These are phyloP conservation scores for Colletotrichum kahawae DNA, from an alignment of 2,329 filamentous ascomycete genomes.

Conservation along the genomic window DNA sequence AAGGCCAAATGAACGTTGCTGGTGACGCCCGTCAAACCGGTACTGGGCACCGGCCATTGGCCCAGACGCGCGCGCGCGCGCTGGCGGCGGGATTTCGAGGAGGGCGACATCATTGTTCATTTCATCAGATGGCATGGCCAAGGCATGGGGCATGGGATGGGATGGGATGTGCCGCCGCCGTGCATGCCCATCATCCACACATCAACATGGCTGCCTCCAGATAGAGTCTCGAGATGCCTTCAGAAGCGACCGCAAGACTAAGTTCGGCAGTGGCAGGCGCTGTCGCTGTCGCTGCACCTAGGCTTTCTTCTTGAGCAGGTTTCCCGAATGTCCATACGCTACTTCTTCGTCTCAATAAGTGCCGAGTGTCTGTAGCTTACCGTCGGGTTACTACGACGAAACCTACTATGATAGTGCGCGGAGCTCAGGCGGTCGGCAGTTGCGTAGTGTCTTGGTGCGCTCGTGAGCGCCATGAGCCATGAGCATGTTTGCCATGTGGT, in stretches of 20 bases:
- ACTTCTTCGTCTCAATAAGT: background rate
- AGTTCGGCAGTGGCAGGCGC: background rate
- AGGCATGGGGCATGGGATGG: background rate
- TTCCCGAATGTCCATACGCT: background rate
- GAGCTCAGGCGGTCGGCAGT: constrained; percentile 6
- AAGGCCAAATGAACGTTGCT: background rate
- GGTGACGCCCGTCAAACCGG: constrained; percentile 13
- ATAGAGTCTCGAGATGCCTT: background rate
- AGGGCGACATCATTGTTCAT: background rate
- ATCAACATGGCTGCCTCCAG: background rate
- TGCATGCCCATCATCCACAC: background rate
- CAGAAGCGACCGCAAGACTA: background rate
- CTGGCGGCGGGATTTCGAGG: background rate
- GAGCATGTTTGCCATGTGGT: constrained; percentile 22
- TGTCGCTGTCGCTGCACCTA: background rate
- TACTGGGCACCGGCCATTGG: constrained; percentile 4
- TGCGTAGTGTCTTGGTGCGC: constrained; percentile 7
- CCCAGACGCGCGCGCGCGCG: background rate
- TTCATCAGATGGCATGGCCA: background rate
- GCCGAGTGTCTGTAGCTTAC: background rate
- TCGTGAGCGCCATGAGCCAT: constrained; percentile 15
- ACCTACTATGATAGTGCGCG: background rate
- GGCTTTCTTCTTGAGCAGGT: background rate
- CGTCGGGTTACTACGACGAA: constrained; percentile 2
- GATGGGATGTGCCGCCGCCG: background rate